These are phyloP conservation scores for Saccharomycopsis sp. DNA, from an alignment of 805 yeast genomes.

Conservation along the genomic window DNA sequence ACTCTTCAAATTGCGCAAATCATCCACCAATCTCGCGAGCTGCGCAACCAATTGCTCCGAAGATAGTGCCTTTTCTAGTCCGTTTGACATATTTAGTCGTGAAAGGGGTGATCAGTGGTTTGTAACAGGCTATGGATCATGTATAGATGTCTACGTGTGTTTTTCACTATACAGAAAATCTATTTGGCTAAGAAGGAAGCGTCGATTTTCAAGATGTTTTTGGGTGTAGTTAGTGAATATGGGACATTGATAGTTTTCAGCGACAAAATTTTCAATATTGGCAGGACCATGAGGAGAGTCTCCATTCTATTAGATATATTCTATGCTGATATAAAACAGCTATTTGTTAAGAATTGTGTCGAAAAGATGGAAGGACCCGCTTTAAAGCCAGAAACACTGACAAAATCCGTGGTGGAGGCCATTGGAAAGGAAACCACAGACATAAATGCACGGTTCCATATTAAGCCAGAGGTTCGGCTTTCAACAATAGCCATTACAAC, in stretches of 20 bases:
- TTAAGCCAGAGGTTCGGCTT: conserved; percentile 42
- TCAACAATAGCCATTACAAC: conserved; percentile 35
- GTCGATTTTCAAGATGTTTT: too few species aligned
- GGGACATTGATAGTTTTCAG: not conserved
- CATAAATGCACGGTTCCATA: conserved; percentile 38
- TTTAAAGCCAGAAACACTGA: not conserved
- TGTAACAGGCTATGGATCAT: not conserved
- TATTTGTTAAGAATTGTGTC: too few species aligned
- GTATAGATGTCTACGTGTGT: not conserved
- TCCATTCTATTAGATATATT: too few species aligned
- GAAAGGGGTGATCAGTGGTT: too few species aligned
- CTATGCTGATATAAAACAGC: too few species aligned
- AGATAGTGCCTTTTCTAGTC: not conserved
- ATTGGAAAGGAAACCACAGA: conserved; percentile 11
- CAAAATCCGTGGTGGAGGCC: conserved; percentile 4
- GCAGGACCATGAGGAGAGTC: not conserved
- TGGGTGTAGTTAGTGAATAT: not conserved
- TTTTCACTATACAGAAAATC: not conserved
- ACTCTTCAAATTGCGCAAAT: not conserved
- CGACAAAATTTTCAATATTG: not conserved
- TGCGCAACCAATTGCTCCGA: not conserved
- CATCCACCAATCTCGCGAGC: not conserved
- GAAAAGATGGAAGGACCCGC: not conserved
- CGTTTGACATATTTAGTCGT: not conserved
- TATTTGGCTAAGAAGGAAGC: too few species aligned